A percentile compares a stretch with the other conserved stretches of the same genome.
Conservation (phyloP, 2,329 filamentous ascomycete species). For the Tolypocladium paradoxum region DNA sequence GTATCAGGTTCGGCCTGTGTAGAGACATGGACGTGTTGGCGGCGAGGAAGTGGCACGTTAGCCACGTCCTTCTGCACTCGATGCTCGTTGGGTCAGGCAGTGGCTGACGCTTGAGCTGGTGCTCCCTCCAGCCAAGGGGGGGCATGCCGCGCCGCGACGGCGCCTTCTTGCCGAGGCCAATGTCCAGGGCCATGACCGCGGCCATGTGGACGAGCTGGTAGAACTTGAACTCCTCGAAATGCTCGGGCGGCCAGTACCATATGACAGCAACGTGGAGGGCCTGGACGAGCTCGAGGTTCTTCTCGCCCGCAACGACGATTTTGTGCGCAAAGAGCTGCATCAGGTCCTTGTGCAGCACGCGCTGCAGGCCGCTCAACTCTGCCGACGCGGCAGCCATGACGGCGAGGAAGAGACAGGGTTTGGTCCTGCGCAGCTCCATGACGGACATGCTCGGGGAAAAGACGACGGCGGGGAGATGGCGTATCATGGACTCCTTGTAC, state of each 20-base stretch:
- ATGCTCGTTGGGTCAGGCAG: conserved; percentile 41
- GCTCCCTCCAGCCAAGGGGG: conserved; percentile 26
- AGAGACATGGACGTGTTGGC: conserved; percentile 51
- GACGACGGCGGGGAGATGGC: conserved; percentile 52
- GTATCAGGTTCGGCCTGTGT: conserved; percentile 48
- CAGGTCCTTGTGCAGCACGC: conserved; percentile 54
- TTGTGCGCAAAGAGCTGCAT: conserved; percentile 65
- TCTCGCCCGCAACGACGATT: conserved; percentile 64
- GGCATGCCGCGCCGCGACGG: conserved; percentile 10
- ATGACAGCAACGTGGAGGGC: conserved; percentile 63
- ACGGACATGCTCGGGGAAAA: conserved; percentile 44
- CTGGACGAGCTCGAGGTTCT: conserved; percentile 75
- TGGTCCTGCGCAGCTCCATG: conserved; percentile 43
- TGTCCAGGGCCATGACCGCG: conserved; percentile 71
- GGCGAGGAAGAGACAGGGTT: conserved; percentile 59
- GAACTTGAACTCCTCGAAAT: conserved; percentile 80
- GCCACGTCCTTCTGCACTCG: conserved; percentile 46
- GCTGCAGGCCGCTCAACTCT: conserved; percentile 45
- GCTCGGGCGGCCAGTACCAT: conserved; percentile 78
- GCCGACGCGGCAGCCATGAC: conserved; percentile 56
- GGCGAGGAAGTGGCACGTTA: conserved; percentile 48
- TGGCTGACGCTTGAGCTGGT: conserved; percentile 27
- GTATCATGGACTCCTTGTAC: conserved; percentile 49
- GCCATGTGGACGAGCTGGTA: conserved; percentile 79
- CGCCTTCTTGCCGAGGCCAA: conserved; percentile 53